phyloP scores from a whole-genome alignment of 768 basidiomycete species.

The Gyrodon lividus region DNA sequence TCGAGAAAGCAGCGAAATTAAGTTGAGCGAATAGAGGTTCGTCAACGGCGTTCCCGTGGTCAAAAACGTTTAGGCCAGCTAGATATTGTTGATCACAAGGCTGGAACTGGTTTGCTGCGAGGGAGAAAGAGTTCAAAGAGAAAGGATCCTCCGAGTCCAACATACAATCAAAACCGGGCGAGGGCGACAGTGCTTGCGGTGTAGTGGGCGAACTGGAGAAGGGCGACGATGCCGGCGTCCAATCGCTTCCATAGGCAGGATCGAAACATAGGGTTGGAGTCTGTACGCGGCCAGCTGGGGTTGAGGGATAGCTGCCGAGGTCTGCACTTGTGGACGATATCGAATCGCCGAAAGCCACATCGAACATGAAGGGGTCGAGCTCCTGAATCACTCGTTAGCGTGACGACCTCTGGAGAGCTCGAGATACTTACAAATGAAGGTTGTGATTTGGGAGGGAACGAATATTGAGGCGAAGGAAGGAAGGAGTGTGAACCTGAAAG shows the following conservation, averaged over 20 bases:
- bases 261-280: conserved; percentile 40
- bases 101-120: conserved; percentile 11
- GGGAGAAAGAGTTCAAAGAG: conserved; percentile 16
- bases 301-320: conserved; percentile 23
- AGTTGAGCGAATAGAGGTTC: conserved; percentile 17
- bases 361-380: conserved; percentile 30
- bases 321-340: conserved; percentile 18
- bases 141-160: conserved; percentile 24
- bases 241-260: conserved; percentile 38
- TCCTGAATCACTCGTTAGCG: conserved; percentile 18
- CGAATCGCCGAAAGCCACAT: conserved; percentile 29
- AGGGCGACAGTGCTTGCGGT: conserved; percentile 37
- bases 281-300: conserved; percentile 21
- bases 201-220: conserved; percentile 44
- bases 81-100: conserved; percentile 21
- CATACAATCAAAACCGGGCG: conserved; percentile 22
- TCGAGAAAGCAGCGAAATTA: conserved; percentile 24
- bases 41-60: conserved; percentile 12
- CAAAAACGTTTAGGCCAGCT: conserved; percentile 19
- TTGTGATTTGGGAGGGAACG: conserved; percentile 40
- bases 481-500: conserved; percentile 36
- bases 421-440: conserved; percentile 47
- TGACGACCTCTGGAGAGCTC: not conserved
- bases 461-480: conserved; percentile 26
- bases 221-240: conserved; percentile 45